Conservation (phyloP, 2,329 filamentous ascomycete genomes). For the Fusarium napiforme region DNA sequence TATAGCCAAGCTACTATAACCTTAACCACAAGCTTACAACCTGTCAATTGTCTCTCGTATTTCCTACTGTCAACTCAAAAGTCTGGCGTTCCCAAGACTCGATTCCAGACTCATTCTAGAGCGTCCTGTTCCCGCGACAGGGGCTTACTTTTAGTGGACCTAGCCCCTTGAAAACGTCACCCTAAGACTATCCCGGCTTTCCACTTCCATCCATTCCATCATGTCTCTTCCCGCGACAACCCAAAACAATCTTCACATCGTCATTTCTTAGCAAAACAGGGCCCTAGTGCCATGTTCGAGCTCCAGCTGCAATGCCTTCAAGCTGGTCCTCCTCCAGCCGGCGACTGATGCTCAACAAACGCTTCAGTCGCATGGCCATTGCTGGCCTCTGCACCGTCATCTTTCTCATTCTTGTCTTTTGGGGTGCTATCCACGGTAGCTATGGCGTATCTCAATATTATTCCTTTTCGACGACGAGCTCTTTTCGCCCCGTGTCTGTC, state of each 20-base stretch:
- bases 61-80: neutral
- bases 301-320: slow-evolving; percentile 38
- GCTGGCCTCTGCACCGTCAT: slow-evolving; percentile 37
- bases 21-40: neutral
- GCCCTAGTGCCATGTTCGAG: slow-evolving; percentile 42
- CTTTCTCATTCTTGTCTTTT: slow-evolving; percentile 42
- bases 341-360: slow-evolving; percentile 47
- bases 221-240: slow-evolving; percentile 14
- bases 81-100: neutral
- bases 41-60: neutral
- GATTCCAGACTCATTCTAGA: neutral
- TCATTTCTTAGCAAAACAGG: neutral
- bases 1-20: neutral
- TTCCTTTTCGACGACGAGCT: slow-evolving; percentile 45
- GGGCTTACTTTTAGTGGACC: slow-evolving; percentile 28
- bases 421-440: slow-evolving; percentile 38
- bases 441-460: slow-evolving; percentile 45
- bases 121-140: neutral
- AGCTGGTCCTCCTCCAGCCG: slow-evolving; percentile 43
- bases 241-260: neutral
- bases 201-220: slow-evolving; percentile 5
- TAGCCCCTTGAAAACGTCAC: slow-evolving; percentile 25
- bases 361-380: slow-evolving; percentile 47
- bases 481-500: slow-evolving; percentile 46
- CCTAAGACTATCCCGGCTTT: slow-evolving; percentile 1